These are phyloP conservation scores for Tylopilus sp. DNA, from an alignment of 1,284 basidiomycete species.

Conservation along the genomic window DNA sequence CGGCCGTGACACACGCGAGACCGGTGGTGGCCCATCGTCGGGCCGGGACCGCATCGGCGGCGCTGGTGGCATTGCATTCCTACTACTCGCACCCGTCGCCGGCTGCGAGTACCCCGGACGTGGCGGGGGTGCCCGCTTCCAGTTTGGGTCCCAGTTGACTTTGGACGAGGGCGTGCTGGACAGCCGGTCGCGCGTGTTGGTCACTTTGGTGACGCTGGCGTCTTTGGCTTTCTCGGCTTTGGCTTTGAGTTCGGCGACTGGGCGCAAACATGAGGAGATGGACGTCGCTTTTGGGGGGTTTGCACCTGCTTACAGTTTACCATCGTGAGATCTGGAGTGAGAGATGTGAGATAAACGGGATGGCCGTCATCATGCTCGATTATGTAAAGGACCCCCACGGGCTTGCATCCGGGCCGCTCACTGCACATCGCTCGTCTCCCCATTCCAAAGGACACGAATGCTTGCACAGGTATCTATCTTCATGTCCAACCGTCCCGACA, in stretches of 20 bases:
- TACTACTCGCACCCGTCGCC: not conserved
- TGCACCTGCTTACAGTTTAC: conserved; percentile 40
- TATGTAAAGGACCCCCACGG: too few relatives aligned
- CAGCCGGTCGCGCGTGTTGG: conserved; percentile 66
- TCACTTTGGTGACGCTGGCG: conserved; percentile 60
- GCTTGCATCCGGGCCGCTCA: too few relatives aligned
- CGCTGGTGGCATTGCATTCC: conserved; percentile 27
- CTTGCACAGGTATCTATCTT: too few relatives aligned
- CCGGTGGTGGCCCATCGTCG: conserved; percentile 2
- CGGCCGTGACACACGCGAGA: conserved; percentile 17
- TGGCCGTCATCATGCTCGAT: not conserved
- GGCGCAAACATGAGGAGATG: conserved; percentile 14
- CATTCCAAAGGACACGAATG: too few relatives aligned
- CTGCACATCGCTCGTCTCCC: too few relatives aligned
- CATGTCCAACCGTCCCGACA: too few relatives aligned
- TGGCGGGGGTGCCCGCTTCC: conserved; percentile 41
- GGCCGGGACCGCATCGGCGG: conserved; percentile 28
- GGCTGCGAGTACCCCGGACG: conserved; percentile 13
- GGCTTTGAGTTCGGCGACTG: conserved; percentile 72
- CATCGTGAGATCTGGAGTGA: conserved; percentile 23
- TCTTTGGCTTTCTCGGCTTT: conserved; percentile 72
- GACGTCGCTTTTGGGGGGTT: not conserved
- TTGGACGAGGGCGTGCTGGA: conserved; percentile 67
- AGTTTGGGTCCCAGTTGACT: conserved; percentile 68
- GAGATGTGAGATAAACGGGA: not conserved